A percentile compares a stretch with the other conserved stretches of the same genome.
phyloP scores from a whole-genome alignment of 2,329 filamentous ascomycete genomes.

The Penicillium sp. region DNA sequence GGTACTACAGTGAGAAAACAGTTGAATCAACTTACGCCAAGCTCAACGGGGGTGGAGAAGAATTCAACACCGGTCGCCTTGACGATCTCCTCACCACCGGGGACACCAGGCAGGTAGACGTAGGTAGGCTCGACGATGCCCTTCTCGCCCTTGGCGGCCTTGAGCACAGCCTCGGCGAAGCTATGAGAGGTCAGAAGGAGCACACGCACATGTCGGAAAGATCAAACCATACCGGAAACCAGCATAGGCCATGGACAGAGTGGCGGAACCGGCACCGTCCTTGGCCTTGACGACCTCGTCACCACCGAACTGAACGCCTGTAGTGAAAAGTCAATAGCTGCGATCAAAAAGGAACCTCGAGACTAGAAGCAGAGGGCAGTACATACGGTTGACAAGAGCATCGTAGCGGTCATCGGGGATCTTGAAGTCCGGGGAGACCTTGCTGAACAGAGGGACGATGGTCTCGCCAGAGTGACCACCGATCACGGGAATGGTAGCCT shows the following conservation, averaged over 20 bases:
- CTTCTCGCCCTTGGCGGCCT: conserved; percentile 84
- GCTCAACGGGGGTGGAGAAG: conserved; percentile 95
- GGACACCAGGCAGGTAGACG: conserved; percentile 88
- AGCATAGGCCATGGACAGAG: conserved; percentile 92
- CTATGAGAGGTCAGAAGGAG: conserved; percentile 48
- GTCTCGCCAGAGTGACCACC: conserved; percentile 98
- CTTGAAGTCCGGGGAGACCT: conserved; percentile 74
- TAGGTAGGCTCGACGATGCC: conserved; percentile 93
- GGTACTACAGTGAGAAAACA: background rate
- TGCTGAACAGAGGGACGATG: conserved; percentile 96
- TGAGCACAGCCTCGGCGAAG: conserved; percentile 92
- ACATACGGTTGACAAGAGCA: conserved; percentile 78
- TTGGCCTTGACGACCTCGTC: conserved; percentile 97
- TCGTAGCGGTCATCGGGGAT: conserved; percentile 91
- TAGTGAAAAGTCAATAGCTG: conserved; percentile 2
- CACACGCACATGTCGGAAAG: conserved; percentile 7
- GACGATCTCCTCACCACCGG: conserved; percentile 81
- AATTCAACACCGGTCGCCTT: conserved; percentile 85
- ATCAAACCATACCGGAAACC: conserved; percentile 72
- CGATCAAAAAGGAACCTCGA: background rate
- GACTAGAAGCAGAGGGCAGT: background rate
- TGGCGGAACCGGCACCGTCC: conserved; percentile 86
- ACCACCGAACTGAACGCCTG: conserved; percentile 90
- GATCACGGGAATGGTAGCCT: conserved; percentile 86
- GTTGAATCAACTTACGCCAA: conserved; percentile 70